Evolutionary conservation across 1,284 basidiomycete genomes (phyloP), one percentile per base, ranked within the genome.

Genomic region (Pisolithus thermaeus): DNA sequence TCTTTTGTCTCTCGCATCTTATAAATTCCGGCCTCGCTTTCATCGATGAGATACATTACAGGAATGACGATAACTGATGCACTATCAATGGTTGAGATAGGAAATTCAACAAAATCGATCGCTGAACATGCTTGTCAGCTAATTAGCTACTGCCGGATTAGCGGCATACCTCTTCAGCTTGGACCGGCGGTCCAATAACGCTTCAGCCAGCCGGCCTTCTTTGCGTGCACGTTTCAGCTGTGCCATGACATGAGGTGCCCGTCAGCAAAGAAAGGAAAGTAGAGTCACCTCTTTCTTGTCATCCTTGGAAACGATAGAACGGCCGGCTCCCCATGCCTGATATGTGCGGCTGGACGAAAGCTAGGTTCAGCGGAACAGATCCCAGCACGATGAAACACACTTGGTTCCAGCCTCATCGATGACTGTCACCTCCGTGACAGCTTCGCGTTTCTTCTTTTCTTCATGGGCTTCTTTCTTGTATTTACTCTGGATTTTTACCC

Each of bases 401-500:
- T 91, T 88, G 44, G 80, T 74, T 46, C 73, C 70, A 14, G 76
- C 76, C 58, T 91, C 90, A 61, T 92, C 84, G 51, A 87, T 78
- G 39, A 77, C 75, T 2, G 75, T 70, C 53, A 76, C 70, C 41
- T 78, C 76, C 45, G 77, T 66, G 54, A 72, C 66, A 5, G 79
- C 85, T 55, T 82, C 84, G 61, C 80, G 84, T 69, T 79, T 82
- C 73, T 87, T 87, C 73, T 81, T 86, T 65, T 87, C 84, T 66
- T 91, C 83, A 44, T 86, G 75, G 4, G 90, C 91, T 66, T 96
- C 92, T 61, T 82, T 80, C 71, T 94, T 87, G 70, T 90, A 95
- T 65, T 92, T 91, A 69, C 79, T 83, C 72, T 97, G 93, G 45
- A 96, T 86, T 71, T 93, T 93, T 51, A 95, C 81, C 79, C 83